phyloP scores from a whole-genome alignment of 1,139 yeast genomes.

The Blastobotrys raffinosifermentans region DNA sequence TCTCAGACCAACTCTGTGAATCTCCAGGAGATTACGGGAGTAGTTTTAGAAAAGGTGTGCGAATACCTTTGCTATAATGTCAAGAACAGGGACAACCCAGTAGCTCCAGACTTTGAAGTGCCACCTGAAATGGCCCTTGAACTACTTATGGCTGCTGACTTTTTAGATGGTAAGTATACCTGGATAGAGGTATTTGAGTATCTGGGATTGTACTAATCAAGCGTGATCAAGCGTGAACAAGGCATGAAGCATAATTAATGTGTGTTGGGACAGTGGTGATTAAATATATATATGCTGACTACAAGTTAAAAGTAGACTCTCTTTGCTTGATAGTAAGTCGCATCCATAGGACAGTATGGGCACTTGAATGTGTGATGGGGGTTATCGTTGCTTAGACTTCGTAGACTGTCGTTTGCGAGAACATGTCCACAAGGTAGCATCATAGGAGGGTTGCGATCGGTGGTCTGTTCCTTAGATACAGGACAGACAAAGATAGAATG shows the following conservation, averaged over 20 bases:
- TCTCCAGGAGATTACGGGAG: constrained; percentile 61
- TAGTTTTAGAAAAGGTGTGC: constrained; percentile 69
- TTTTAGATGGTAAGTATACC: too few species aligned
- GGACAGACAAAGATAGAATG: constrained; percentile 93
- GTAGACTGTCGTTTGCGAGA: constrained; percentile 47
- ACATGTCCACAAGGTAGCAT: constrained; percentile 62
- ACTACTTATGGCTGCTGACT: constrained; percentile 86
- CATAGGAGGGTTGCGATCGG: constrained; percentile 53
- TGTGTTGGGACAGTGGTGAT: too few species aligned
- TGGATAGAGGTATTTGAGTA: too few species aligned
- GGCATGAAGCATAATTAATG: too few species aligned
- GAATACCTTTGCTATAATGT: constrained; percentile 78
- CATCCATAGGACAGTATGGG: constrained; percentile 56
- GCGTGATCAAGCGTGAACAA: too few species aligned
- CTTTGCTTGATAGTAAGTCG: constrained; percentile 26
- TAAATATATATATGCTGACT: constrained; percentile 2
- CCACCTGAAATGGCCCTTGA: constrained; percentile 95
- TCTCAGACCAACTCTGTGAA: constrained; percentile 44
- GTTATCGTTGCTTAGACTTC: constrained; percentile 33
- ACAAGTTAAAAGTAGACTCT: constrained; percentile 25
- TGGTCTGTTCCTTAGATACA: constrained; percentile 78
- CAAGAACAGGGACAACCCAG: constrained; percentile 58
- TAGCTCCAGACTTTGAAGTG: constrained; percentile 77
- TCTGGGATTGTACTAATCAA: too few species aligned
- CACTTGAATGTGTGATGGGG: constrained; percentile 47